These are phyloP conservation scores for Globisporangium alternatum DNA, from an alignment of 352 stramenopile genomes.

Conservation along the genomic window DNA sequence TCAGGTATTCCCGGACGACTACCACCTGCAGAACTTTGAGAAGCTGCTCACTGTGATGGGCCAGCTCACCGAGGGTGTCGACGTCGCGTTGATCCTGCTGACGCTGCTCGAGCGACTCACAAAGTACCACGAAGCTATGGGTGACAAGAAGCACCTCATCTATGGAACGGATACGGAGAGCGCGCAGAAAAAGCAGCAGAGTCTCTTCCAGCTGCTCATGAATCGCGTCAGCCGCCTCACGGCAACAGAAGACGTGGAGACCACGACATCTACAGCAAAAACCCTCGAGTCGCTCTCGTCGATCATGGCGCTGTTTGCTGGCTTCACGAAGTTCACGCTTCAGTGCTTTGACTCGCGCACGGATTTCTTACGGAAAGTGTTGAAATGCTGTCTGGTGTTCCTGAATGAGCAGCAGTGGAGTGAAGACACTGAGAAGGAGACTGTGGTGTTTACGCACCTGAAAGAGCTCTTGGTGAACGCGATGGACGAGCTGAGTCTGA, in stretches of 20 bases:
- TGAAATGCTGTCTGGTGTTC: conserved; percentile 28
- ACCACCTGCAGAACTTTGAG: conserved; percentile 95
- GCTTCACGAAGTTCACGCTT: conserved; percentile 50
- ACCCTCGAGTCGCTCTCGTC: conserved; percentile 14
- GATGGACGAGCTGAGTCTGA: conserved; percentile 29
- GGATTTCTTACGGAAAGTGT: conserved; percentile 26
- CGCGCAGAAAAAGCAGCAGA: conserved; percentile 14
- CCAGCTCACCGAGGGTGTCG: conserved; percentile 90
- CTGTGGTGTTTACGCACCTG: conserved; percentile 9
- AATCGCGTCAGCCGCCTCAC: conserved; percentile 13
- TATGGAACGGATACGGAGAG: conserved; percentile 12
- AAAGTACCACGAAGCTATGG: conserved; percentile 74
- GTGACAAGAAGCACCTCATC: conserved; percentile 23
- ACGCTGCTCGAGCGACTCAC: conserved; percentile 93
- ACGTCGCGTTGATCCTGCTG: conserved; percentile 89
- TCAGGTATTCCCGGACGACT: conserved; percentile 97
- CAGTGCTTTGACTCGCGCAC: conserved; percentile 30
- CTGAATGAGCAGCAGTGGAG: conserved; percentile 21
- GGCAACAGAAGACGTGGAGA: not conserved
- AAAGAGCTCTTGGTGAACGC: conserved; percentile 18
- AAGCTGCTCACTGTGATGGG: conserved; percentile 85
- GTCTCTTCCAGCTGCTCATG: conserved; percentile 22
- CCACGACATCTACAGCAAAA: conserved; percentile 3
- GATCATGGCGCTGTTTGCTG: conserved; percentile 42
- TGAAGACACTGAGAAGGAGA: conserved; percentile 8